A percentile compares a stretch with the other conserved stretches of the same genome.
Evolutionary conservation across 1,139 yeast genomes (phyloP).

Genomic region (Candida sp.): DNA sequence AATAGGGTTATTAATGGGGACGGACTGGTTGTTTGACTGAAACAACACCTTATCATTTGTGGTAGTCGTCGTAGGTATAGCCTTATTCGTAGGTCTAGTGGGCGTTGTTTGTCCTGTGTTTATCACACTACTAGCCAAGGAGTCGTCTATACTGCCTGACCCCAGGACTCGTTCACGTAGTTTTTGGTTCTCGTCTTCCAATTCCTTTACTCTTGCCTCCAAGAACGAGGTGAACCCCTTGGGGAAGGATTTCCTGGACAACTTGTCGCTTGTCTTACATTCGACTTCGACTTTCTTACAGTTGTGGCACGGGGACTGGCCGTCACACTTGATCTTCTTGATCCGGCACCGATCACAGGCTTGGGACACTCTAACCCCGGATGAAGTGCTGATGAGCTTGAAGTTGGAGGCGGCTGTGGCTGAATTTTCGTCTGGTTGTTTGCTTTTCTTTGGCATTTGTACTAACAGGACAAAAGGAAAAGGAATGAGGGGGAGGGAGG

Average conservation of each 20-base stretch:
- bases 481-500: not conserved
- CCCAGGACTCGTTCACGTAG: constrained; percentile 26
- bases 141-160: not conserved
- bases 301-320: constrained; percentile 70
- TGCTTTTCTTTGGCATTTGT: constrained; percentile 4
- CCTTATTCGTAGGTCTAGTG: constrained; percentile 2
- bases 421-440: not conserved
- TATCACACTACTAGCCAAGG: not conserved
- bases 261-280: constrained; percentile 73
- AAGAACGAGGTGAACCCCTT: constrained; percentile 78
- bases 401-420: constrained; percentile 26
- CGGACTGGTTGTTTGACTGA: constrained; percentile 20
- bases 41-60: constrained; percentile 17
- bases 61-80: constrained; percentile 14
- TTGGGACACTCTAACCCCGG: constrained; percentile 62
- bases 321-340: constrained; percentile 80
- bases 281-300: constrained; percentile 67
- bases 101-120: constrained; percentile 4
- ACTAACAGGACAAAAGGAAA: not conserved
- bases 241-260: constrained; percentile 75
- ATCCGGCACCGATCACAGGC: constrained; percentile 84
- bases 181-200: constrained; percentile 61
- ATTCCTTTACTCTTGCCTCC: constrained; percentile 60
- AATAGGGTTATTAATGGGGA: constrained; percentile 49
- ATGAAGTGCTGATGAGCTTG: constrained; percentile 43